phyloP scores from a whole-genome alignment of 371 early-diverging fungal species.

The Sporodiniella umbellata region DNA sequence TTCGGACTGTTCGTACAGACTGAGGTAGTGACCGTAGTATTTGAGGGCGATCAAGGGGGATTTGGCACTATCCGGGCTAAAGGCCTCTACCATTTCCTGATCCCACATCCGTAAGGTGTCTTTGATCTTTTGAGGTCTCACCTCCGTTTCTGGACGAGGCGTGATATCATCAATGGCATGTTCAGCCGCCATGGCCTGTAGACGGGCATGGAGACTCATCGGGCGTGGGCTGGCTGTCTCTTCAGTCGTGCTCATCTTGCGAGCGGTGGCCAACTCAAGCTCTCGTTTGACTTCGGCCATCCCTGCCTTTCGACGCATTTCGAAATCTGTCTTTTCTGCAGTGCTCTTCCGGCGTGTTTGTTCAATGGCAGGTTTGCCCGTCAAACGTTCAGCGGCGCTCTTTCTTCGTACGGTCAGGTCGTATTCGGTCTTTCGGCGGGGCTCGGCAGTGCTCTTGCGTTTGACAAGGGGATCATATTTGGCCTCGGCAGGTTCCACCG shows the following conservation, averaged over 20 bases:
- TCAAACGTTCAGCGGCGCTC: no score
- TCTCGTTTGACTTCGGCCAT: not conserved
- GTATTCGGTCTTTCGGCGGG: not conserved
- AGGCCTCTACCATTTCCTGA: slow-evolving; percentile 23
- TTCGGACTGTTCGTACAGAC: slow-evolving; percentile 76
- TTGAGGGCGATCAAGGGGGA: slow-evolving; percentile 30
- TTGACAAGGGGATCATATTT: no score
- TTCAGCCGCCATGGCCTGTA: slow-evolving; percentile 33
- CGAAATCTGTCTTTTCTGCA: not conserved
- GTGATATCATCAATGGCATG: slow-evolving; percentile 17
- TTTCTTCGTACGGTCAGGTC: no score
- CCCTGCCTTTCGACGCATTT: not conserved
- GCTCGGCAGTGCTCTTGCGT: no score
- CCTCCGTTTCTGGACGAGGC: not conserved
- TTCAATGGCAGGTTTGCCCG: not conserved
- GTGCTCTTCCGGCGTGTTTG: not conserved
- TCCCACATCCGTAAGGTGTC: slow-evolving; percentile 28
- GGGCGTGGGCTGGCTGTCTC: not conserved
- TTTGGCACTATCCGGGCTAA: slow-evolving; percentile 25
- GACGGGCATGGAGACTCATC: slow-evolving; percentile 25
- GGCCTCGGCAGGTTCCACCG: no score
- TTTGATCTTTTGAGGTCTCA: slow-evolving; percentile 18
- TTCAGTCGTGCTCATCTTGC: slow-evolving; percentile 9
- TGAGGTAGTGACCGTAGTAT: slow-evolving; percentile 50
- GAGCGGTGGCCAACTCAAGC: not conserved